These are phyloP conservation scores for Xylona heveae DNA, from an alignment of 495 filamentous ascomycete genomes.

Conservation along the genomic window DNA sequence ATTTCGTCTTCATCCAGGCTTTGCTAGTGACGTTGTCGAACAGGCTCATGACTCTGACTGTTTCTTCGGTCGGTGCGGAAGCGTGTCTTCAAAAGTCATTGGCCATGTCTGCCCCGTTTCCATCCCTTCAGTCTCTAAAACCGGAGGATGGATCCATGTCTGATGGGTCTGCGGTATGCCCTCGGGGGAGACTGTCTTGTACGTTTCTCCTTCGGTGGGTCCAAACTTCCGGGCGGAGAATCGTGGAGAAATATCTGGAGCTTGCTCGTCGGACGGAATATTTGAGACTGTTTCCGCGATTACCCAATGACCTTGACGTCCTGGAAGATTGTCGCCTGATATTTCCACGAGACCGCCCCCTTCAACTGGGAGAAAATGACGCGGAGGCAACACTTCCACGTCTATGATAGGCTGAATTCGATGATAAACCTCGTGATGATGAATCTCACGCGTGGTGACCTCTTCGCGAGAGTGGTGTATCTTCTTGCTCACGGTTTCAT, in stretches of 20 bases:
- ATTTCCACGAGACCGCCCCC: constrained; percentile 14
- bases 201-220: constrained; percentile 9
- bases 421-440: constrained; percentile 30
- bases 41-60: too few relatives aligned
- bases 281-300: constrained; percentile 14
- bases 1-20: too few relatives aligned
- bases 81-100: constrained; percentile 13
- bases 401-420: constrained; percentile 30
- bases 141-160: constrained; percentile 18
- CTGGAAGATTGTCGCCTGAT: constrained; percentile 10
- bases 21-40: too few relatives aligned
- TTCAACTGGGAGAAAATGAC: constrained; percentile 14
- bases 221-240: constrained; percentile 10
- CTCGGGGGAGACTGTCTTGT: constrained; percentile 7
- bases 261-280: constrained; percentile 19
- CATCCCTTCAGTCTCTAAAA: constrained; percentile 12
- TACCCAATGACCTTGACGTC: constrained; percentile 12
- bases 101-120: constrained; percentile 16
- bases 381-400: constrained; percentile 19
- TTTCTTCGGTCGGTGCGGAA: too few relatives aligned
- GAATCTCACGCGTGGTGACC: constrained; percentile 30
- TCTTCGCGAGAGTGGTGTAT: constrained; percentile 27
- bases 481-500: constrained; percentile 25
- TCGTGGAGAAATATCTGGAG: constrained; percentile 9
- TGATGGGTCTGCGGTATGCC: constrained; percentile 17